Percentiles rank a stretch among this genome's conserved stretches.
phyloP scores from a whole-genome alignment of 1,284 basidiomycete genomes.

The Ceratobasidium sp. region DNA sequence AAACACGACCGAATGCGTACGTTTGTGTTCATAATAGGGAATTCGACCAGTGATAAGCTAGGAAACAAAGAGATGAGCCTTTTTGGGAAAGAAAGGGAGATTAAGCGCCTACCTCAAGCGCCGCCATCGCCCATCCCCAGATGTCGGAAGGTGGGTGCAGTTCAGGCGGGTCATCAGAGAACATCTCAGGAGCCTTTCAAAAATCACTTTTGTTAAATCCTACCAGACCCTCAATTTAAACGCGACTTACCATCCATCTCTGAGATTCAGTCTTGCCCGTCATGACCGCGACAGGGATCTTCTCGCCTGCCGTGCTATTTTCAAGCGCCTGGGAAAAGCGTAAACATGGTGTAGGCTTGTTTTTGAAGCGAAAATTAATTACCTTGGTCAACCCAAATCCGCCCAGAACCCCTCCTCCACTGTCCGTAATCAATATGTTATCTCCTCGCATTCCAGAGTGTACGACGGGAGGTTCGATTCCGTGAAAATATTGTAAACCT shows the following conservation, averaged over 20 bases:
- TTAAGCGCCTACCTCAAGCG: constrained; percentile 21
- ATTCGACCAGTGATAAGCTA: constrained; percentile 6
- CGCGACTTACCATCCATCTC: constrained; percentile 29
- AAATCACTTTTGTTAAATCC: not conserved
- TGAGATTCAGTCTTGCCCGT: constrained; percentile 44
- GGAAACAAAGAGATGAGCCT: not conserved
- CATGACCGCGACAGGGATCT: not conserved
- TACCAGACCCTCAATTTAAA: not conserved
- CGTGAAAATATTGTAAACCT: constrained; percentile 35
- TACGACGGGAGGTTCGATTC: constrained; percentile 14
- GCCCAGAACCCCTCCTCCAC: constrained; percentile 31
- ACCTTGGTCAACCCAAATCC: constrained; percentile 41
- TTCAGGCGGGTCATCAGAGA: not conserved
- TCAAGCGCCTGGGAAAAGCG: not conserved
- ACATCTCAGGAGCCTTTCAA: constrained; percentile 41
- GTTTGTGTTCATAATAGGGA: constrained; percentile 12
- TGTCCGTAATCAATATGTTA: constrained; percentile 32
- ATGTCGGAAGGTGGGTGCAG: constrained; percentile 31
- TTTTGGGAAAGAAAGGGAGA: not conserved
- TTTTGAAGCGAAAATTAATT: too few species aligned
- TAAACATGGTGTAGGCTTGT: too few species aligned
- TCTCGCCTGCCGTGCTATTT: not conserved
- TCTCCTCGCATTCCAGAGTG: constrained; percentile 44
- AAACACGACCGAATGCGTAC: not conserved
- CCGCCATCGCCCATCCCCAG: constrained; percentile 41